phyloP scores from a whole-genome alignment of 2,329 filamentous ascomycete species.

The Dissoconium aciculare region DNA sequence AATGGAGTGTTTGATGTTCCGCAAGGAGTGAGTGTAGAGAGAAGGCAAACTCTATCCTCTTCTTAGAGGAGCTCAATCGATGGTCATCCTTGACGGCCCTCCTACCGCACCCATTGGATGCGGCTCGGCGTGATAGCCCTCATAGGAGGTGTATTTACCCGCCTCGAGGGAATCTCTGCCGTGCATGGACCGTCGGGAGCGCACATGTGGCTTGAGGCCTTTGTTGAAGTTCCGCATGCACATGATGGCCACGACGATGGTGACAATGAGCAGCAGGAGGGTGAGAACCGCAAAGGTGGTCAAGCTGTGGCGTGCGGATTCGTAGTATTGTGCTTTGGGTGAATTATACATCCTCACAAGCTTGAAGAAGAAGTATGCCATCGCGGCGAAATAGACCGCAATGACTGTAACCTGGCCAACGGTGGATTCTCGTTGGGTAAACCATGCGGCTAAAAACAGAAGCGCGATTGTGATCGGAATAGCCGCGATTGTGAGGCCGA shows the following conservation, averaged over 20 bases:
- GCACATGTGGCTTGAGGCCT: constrained; percentile 76
- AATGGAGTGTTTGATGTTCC: too few species aligned
- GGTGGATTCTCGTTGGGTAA: constrained; percentile 69
- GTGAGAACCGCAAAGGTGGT: constrained; percentile 92
- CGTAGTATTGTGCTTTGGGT: constrained; percentile 41
- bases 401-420: constrained; percentile 65
- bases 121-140: background rate
- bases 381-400: constrained; percentile 68
- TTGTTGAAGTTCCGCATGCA: constrained; percentile 85
- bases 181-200: constrained; percentile 26
- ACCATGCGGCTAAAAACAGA: constrained; percentile 69
- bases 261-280: constrained; percentile 72
- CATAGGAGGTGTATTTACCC: constrained; percentile 3
- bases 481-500: constrained; percentile 72
- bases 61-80: too few species aligned
- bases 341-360: constrained; percentile 81
- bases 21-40: too few species aligned
- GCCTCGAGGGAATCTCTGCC: constrained; percentile 31
- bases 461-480: constrained; percentile 85
- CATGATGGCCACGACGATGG: constrained; percentile 71
- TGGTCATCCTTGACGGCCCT: background rate
- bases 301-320: constrained; percentile 66
- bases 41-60: too few species aligned
- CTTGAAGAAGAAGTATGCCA: constrained; percentile 97
- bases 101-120: constrained; percentile 1